Conservation (phyloP, 106 monocot species). For the Platanthera guangdongensis region DNA sequence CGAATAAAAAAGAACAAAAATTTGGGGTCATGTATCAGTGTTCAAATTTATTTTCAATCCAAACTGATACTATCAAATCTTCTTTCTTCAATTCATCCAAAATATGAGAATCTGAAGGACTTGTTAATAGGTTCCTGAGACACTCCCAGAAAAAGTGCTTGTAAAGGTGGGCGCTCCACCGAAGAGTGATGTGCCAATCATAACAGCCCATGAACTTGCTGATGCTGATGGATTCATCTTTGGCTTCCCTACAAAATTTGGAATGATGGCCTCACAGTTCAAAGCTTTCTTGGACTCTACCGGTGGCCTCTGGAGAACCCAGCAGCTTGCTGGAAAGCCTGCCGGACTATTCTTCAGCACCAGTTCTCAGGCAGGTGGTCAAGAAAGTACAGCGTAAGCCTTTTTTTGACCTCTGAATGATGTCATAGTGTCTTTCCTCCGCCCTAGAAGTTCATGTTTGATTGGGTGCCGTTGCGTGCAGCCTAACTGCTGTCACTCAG, state of each 20-base stretch:
- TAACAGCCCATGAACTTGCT: constrained; percentile 49
- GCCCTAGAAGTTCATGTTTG: not conserved
- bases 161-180: constrained; percentile 70
- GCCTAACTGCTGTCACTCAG: constrained; percentile 76
- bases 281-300: constrained; percentile 79
- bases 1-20: no score
- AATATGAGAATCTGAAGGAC: not conserved
- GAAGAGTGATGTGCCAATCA: constrained; percentile 63
- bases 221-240: constrained; percentile 83
- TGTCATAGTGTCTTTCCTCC: not conserved
- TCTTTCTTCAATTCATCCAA: not conserved
- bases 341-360: constrained; percentile 77
- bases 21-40: no score
- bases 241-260: constrained; percentile 85
- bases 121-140: constrained; percentile 68
- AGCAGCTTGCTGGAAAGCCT: constrained; percentile 79
- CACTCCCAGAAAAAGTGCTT: constrained; percentile 52
- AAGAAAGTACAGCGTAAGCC: constrained; percentile 82
- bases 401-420: not conserved
- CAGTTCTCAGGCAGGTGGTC: constrained; percentile 87
- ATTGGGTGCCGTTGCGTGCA: constrained; percentile 15
- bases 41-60: no score
- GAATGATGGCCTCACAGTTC: constrained; percentile 93
- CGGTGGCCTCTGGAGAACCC: constrained; percentile 70
- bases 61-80: not conserved